Conservation (phyloP, 192 early-diverging fungal species). For the Entrophospora sp. region DNA sequence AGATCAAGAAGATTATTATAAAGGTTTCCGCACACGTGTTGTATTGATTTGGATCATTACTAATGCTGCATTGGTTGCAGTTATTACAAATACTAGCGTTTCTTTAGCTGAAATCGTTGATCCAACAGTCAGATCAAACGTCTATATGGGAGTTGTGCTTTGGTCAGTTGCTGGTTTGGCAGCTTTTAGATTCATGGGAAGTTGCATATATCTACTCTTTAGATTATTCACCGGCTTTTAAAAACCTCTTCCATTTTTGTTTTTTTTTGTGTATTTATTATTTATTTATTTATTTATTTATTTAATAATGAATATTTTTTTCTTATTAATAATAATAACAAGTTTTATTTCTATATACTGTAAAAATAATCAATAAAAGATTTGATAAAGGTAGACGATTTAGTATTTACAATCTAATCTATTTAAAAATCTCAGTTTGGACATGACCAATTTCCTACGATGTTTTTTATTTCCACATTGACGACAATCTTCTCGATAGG, state of each 20-base stretch:
- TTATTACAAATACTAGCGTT: slow-evolving; percentile 46
- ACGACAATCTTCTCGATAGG: neutral
- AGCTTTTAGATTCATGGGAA: slow-evolving; percentile 59
- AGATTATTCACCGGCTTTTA: slow-evolving; percentile 38
- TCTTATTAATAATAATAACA: no score
- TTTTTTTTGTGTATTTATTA: neutral
- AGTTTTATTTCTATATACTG: no score
- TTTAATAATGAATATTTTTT: neutral
- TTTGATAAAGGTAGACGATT: no score
- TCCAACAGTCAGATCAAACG: slow-evolving; percentile 28
- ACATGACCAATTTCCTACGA: slow-evolving; percentile 1
- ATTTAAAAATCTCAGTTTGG: slow-evolving; percentile 12
- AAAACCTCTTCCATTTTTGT: neutral
- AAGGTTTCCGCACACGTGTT: slow-evolving; percentile 68
- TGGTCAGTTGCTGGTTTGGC: slow-evolving; percentile 67
- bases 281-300: neutral
- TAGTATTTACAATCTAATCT: no score
- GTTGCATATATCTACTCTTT: slow-evolving; percentile 54
- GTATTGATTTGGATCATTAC: slow-evolving; percentile 70
- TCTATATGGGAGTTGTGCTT: slow-evolving; percentile 60
- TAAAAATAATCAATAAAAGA: no score
- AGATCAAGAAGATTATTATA: slow-evolving; percentile 76
- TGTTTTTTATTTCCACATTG: neutral
- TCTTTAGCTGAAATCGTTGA: slow-evolving; percentile 22
- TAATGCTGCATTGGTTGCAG: slow-evolving; percentile 58